phyloP scores from a whole-genome alignment of 495 filamentous ascomycete genomes.

The Aspergillus affinis region DNA sequence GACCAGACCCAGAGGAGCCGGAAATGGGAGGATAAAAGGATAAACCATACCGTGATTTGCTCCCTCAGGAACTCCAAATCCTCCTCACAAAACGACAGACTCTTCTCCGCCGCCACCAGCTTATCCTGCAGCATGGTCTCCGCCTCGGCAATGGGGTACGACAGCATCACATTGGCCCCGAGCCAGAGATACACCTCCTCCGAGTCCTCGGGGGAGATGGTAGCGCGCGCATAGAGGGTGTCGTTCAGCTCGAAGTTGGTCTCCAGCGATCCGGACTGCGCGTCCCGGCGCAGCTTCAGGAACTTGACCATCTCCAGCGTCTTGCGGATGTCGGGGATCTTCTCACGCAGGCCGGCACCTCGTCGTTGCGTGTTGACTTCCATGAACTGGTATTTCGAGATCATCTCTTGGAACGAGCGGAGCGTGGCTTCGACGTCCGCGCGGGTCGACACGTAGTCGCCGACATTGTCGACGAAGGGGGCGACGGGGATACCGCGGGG shows the following conservation, averaged over 20 bases:
- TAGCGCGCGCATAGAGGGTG: constrained; percentile 87
- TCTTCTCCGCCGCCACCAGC: constrained; percentile 73
- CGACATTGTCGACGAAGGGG: constrained; percentile 94
- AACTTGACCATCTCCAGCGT: constrained; percentile 93
- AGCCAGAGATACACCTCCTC: constrained; percentile 98
- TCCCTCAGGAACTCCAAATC: constrained; percentile 94
- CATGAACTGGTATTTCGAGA: constrained; percentile 99
- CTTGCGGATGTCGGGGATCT: constrained; percentile 96
- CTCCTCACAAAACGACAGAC: constrained; percentile 84
- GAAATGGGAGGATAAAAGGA: constrained; percentile 5
- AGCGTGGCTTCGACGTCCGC: constrained; percentile 87
- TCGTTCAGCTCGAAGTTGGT: constrained; percentile 96
- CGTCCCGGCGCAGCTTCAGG: constrained; percentile 53
- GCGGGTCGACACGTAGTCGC: constrained; percentile 87
- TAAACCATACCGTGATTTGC: constrained; percentile 80
- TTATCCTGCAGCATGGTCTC: constrained; percentile 76
- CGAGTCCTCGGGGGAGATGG: constrained; percentile 74
- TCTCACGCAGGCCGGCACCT: constrained; percentile 81
- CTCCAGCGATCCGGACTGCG: constrained; percentile 51
- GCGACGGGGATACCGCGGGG: constrained; percentile 91
- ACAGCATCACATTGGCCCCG: constrained; percentile 96
- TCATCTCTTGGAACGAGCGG: constrained; percentile 97
- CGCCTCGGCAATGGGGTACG: constrained; percentile 88
- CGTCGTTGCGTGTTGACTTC: constrained; percentile 86
- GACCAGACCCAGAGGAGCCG: constrained; percentile 1